Evolutionary conservation across 257 asterid species (phyloP), one percentile per base, ranked within the genome.

Genomic region (Verbascum thapsus): DNA sequence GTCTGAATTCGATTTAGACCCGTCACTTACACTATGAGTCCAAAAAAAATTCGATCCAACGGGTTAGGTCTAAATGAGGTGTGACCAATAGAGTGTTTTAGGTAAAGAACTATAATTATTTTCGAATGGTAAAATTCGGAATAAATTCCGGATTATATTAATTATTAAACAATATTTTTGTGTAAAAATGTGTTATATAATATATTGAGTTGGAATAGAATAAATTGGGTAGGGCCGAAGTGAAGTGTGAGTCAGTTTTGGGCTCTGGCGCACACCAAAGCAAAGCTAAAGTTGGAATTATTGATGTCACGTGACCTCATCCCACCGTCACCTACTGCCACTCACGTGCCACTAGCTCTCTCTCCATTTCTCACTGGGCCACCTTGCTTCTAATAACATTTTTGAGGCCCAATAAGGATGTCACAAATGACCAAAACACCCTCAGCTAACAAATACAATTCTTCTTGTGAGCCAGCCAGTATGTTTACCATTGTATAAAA

Each of bases 221-320:
- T n/a, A n/a, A n/a, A n/a, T 72, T 67, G 62, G 71, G 76, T 71
- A 60, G 6, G 58, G 45, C 63, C 67, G 47, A 15, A 35, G 70
- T 13, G 7, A 42, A 71, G 58, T 47, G 60, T 50, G 67, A 63
- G 76, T 70, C 76, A 75, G 73, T 72, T 45, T 22, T 30, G 53
- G 74, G 74, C 42, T 64, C 58, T 53, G 69, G 53, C 10, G 65
- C 64, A 70, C 60, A 56, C 74, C 70, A 70, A 39, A 62, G 66
- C 62, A 39, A 62, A 30, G 55, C 10, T 63, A 6, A 32, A 19
- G 18, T 47, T 13, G 18, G 41, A 51, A 34, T 56, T 43, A n/a
- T 45, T 52, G 61, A 76, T 38, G 81, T 74, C 80, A 79, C 81
- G 68, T 71, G 85, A 74, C 77, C 61, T 78, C 85, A 74, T 35